phyloP scores from a whole-genome alignment of 1,284 basidiomycete genomes.

The Phylloporus sp. region DNA sequence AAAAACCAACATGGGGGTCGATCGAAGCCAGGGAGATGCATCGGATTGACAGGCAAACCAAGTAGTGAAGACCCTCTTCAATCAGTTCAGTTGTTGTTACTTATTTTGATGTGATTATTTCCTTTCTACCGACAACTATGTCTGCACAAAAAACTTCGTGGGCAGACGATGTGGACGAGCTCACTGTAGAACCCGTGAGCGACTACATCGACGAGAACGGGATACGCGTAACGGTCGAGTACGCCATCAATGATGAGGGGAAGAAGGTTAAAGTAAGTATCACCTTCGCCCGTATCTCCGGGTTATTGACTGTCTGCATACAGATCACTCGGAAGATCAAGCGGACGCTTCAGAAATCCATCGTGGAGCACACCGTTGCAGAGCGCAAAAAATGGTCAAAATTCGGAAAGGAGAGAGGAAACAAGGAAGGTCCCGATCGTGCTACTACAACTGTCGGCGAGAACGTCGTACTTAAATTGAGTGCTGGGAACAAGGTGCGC shows the following conservation, averaged over 20 bases:
- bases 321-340: constrained; percentile 89
- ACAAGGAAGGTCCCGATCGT: constrained; percentile 87
- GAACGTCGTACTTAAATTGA: constrained; percentile 85
- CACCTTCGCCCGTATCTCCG: background rate
- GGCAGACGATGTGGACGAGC: constrained; percentile 84
- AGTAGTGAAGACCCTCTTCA: too few species aligned
- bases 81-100: too few species aligned
- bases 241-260: constrained; percentile 87
- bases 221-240: constrained; percentile 85
- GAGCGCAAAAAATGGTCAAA: constrained; percentile 94
- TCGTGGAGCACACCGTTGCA: constrained; percentile 93
- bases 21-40: too few species aligned
- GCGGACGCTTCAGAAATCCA: constrained; percentile 88
- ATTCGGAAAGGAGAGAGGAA: constrained; percentile 93
- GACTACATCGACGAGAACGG: constrained; percentile 90
- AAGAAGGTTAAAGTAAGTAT: constrained; percentile 87
- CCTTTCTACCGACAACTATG: constrained; percentile 23
- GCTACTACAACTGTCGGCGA: constrained; percentile 98
- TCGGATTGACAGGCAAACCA: too few species aligned
- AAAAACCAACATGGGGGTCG: too few species aligned
- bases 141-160: constrained; percentile 67
- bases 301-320: constrained; percentile 7
- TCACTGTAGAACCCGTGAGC: constrained; percentile 52
- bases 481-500: constrained; percentile 80
- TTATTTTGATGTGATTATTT: constrained; percentile 23